Base-by-base conservation (phyloP, 2,329 filamentous ascomycete species). In the Colletotrichum sp. region DNA sequence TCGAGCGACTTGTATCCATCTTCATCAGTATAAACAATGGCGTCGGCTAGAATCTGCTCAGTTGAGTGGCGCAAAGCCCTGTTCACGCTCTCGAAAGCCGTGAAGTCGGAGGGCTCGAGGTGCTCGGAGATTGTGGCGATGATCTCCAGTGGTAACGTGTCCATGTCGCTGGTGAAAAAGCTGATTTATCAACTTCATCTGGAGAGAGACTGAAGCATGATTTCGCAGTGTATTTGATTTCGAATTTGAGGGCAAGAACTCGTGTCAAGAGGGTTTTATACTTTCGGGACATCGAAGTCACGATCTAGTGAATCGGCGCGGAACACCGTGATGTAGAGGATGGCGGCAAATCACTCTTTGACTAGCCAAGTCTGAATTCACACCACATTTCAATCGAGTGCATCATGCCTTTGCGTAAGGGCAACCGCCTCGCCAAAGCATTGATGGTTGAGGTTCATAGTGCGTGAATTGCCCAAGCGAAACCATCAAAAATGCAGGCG, bases 1-100 rank as follows among this genome's bases (percentile, higher is more conserved):
- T 52, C 10, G 44, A 52, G 44, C n/a, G n/a, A 52, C n/a, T 0
- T 0, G n/a, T 13, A 15, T 21, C 0, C n/a, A 52, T 21, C 44
- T 21, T 52, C 44, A 0, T 52, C n/a, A 24, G n/a, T 21, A 13
- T 52, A 8, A 12, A 52, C 6, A 21, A 6, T 13, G n/a, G 12
- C n/a, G 6, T 12, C 12, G n/a, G n/a, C 44, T 7, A 21, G 44
- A 1, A 21, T 21, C 44, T 52, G 44, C 44, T 52, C 44, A 13
- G 0, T 52, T 0, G 44, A 21, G 10, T 52, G 44, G n/a, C 44
- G 44, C 44, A 52, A 21, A 52, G 44, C n/a, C 44, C n/a, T 52
- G n/a, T 52, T 52, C n/a, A 52, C 44, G 44, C n/a, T 52, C n/a
- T 21, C 44, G 44, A 52, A 24, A 52, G n/a, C 44, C 5, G 44